Percentiles rank a stretch among this genome's conserved stretches.
Evolutionary conservation across 1,139 yeast species (phyloP).

Genomic region (Suzukiozyma palmioleophila): DNA sequence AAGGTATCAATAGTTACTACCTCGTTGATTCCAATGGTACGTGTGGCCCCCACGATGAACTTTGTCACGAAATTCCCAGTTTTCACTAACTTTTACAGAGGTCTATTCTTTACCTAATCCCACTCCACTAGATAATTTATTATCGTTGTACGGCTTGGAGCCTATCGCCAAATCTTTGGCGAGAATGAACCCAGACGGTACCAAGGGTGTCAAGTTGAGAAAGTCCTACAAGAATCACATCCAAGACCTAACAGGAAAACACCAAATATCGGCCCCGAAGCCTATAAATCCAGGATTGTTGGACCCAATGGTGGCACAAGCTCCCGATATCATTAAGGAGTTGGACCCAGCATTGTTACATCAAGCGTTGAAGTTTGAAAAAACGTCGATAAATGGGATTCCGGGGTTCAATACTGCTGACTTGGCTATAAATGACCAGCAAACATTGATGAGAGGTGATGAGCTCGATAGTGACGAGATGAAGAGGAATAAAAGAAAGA

Average conservation of each 20-base stretch:
- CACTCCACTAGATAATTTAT: constrained; percentile 66
- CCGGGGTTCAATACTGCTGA: constrained; percentile 74
- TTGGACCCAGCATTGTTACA: constrained; percentile 48
- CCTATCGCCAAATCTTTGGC: constrained; percentile 76
- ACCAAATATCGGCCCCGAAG: constrained; percentile 54
- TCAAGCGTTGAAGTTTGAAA: constrained; percentile 57
- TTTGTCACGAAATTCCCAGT: neutral
- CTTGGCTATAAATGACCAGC: constrained; percentile 59
- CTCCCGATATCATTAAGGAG: constrained; percentile 43
- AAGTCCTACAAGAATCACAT: constrained; percentile 93
- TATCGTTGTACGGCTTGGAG: constrained; percentile 62
- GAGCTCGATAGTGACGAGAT: constrained; percentile 40
- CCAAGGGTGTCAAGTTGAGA: constrained; percentile 85
- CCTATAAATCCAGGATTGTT: constrained; percentile 51
- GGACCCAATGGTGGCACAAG: constrained; percentile 40
- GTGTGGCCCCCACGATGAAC: constrained; percentile 3
- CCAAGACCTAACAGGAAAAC: constrained; percentile 79
- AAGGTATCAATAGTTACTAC: constrained; percentile 10
- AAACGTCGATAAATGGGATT: constrained; percentile 66
- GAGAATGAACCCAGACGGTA: constrained; percentile 81
- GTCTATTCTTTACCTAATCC: constrained; percentile 51
- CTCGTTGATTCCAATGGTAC: constrained; percentile 14
- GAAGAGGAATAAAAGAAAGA: constrained; percentile 30
- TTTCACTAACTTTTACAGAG: constrained; percentile 16
- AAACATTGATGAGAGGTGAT: constrained; percentile 40